Evolutionary conservation across 2,329 filamentous ascomycete genomes (phyloP), one percentile per base, ranked within the genome.

Genomic region (Rhynchosporium secalis): DNA sequence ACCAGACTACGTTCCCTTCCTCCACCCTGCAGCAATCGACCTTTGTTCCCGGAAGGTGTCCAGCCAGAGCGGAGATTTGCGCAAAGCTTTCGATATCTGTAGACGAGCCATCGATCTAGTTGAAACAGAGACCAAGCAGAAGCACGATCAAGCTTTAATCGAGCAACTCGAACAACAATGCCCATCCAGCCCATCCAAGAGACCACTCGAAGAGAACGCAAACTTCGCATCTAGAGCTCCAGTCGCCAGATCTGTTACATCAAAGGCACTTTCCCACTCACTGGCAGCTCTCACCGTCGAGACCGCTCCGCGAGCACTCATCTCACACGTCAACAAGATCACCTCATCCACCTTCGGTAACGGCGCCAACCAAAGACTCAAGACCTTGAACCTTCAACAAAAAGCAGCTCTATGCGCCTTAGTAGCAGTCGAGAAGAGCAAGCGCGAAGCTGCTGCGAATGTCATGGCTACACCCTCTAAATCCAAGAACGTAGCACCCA

Each of bases 41-140:
- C 87, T 99, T 49, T 96, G 94, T 74, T 90, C 95, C 7, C 91
- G 95, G 75, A 99, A 98, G 75, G 91, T 99, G 15, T 90, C 95
- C 3, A 92, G 90, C 59, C 94, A 98, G 74, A 96, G 92, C 0
- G 95, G 95, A 48, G 95, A 99, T 75, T 77, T 99, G 55, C 90
- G 95, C 64, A 96, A 96, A 76, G 94, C 93, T 0, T 97, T 98
- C 71, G 94, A 97, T 75, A 91, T 99, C 63, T 92, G 94, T 75
- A 89, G 92, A 52, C 86, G 92, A 59, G 92, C 93, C 3, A 86
- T 99, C 61, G 94, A 98, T 75, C 78, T 96, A 28, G 86, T 97
- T 55, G 95, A 98, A 76, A 81, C 85, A 58, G 94, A 98, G 75
- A 94, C 90, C 1, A 86, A 86, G 62, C 81, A 86, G 66, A 91